These are phyloP conservation scores for Dichotomopilus funicola DNA, from an alignment of 2,329 filamentous ascomycete genomes.

Conservation along the genomic window DNA sequence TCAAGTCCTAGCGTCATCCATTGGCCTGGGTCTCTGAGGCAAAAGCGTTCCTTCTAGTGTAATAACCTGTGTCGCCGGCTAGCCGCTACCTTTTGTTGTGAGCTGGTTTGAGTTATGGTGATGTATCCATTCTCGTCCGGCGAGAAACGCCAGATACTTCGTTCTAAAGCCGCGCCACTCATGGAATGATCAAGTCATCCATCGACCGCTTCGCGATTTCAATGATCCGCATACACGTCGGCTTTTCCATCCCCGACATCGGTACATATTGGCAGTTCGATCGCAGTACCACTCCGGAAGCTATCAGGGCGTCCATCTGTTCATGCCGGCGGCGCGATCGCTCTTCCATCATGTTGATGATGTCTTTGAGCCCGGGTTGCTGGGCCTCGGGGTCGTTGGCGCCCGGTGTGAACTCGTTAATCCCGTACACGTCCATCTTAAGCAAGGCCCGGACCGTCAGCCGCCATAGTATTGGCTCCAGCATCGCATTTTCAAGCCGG, in stretches of 20 bases:
- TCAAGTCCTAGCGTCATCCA: no score
- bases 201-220: constrained; percentile 49
- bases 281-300: constrained; percentile 30
- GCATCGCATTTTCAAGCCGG: constrained; percentile 36
- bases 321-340: constrained; percentile 44
- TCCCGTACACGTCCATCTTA: constrained; percentile 52
- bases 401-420: constrained; percentile 25
- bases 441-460: constrained; percentile 47
- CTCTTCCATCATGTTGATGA: constrained; percentile 48
- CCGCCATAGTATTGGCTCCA: constrained; percentile 50
- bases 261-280: constrained; percentile 23
- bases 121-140: no score
- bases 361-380: constrained; percentile 48
- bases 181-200: constrained; percentile 50
- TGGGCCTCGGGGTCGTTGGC: constrained; percentile 15
- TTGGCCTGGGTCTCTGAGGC: no score
- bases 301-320: constrained; percentile 40
- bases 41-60: no score
- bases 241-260: constrained; percentile 31
- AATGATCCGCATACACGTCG: constrained; percentile 46
- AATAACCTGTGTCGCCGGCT: no score
- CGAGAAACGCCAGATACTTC: no score
- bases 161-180: constrained; percentile 9
- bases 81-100: no score
- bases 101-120: no score